A percentile compares a stretch with the other conserved stretches of the same genome.
phyloP scores from a whole-genome alignment of 495 filamentous ascomycete genomes.

The Trichocladium uniseriatum region DNA sequence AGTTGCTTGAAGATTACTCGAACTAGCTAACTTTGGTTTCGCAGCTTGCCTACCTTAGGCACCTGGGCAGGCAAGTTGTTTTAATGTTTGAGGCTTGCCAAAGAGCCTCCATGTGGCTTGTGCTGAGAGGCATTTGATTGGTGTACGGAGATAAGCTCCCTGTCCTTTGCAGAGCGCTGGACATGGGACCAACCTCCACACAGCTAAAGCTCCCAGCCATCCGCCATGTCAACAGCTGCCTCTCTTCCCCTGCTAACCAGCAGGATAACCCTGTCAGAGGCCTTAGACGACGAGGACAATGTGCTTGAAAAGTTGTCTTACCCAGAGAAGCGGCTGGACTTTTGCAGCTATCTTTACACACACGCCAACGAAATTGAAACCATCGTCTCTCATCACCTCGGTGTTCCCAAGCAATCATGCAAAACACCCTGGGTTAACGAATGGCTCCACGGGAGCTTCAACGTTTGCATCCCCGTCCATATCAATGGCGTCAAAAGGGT shows the following conservation, averaged over 20 bases:
- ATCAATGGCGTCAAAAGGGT: not conserved
- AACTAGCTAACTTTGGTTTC: too few species aligned
- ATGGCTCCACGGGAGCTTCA: not conserved
- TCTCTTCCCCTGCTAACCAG: not conserved
- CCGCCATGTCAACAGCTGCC: not conserved
- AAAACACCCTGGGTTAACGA: not conserved
- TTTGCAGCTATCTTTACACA: not conserved
- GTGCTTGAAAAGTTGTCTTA: not conserved
- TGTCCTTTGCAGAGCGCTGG: too few species aligned
- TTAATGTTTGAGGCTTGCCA: too few species aligned
- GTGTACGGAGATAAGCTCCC: too few species aligned
- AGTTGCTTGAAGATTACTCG: too few species aligned
- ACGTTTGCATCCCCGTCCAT: not conserved
- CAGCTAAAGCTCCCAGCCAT: too few species aligned
- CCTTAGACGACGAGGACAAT: not conserved
- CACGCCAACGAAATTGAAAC: not conserved
- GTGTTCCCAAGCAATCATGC: not conserved
- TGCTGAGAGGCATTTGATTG: too few species aligned
- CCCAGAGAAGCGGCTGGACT: not conserved
- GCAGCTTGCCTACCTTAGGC: too few species aligned
- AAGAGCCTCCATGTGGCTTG: too few species aligned
- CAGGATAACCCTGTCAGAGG: not conserved
- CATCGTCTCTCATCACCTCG: not conserved
- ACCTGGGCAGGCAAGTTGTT: too few species aligned
- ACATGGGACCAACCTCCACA: too few species aligned